A percentile compares a stretch with the other conserved stretches of the same genome.
phyloP scores from a whole-genome alignment of 2,329 filamentous ascomycete genomes.

The Pseudogymnoascus verrucosus region DNA sequence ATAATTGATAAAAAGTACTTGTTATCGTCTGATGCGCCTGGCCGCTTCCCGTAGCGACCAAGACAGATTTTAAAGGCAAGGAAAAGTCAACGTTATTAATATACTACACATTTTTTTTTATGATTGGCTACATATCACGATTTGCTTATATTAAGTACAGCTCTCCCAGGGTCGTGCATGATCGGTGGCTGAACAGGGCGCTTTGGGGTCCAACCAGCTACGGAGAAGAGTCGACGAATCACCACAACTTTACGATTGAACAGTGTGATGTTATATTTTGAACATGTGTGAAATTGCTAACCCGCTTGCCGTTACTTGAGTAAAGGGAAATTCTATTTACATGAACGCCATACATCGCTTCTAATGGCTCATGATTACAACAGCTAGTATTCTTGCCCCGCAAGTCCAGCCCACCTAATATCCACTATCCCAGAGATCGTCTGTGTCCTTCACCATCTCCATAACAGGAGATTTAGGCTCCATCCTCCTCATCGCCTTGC shows the following conservation, averaged over 20 bases:
- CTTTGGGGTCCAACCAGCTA: not conserved
- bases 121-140: slow-evolving; percentile 3
- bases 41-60: slow-evolving; percentile 35
- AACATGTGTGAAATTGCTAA: not conserved
- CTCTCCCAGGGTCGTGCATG: not conserved
- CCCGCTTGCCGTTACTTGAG: not conserved
- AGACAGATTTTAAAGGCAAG: slow-evolving; percentile 22
- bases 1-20: slow-evolving; percentile 8
- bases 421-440: slow-evolving; percentile 51
- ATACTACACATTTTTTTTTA: not conserved
- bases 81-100: not conserved
- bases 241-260: not conserved
- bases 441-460: slow-evolving; percentile 52
- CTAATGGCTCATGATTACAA: slow-evolving; percentile 4
- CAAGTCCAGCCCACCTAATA: slow-evolving; percentile 18
- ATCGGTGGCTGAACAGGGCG: not conserved
- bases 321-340: slow-evolving; percentile 3
- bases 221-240: not conserved
- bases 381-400: not conserved
- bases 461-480: slow-evolving; percentile 55
- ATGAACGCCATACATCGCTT: not conserved
- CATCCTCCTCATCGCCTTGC: slow-evolving; percentile 59
- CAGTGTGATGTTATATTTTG: not conserved
- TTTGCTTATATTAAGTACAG: not conserved
- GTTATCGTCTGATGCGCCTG: slow-evolving; percentile 3